Base-by-base conservation (phyloP, 306 rosid genomes). In the Geum urbanum region DNA sequence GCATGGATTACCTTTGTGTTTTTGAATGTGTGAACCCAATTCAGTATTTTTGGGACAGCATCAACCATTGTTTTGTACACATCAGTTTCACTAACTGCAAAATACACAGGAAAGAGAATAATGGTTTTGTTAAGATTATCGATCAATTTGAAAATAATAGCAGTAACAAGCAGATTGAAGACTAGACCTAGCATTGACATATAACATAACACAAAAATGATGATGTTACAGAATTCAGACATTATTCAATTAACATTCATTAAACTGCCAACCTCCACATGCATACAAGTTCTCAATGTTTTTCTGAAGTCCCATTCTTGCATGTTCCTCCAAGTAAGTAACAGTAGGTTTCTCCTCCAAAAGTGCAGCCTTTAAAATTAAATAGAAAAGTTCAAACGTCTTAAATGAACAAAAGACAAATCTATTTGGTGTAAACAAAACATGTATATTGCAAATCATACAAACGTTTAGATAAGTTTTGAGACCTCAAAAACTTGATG, bases 401-500 rank as follows among this genome's bases (percentile, higher is more conserved):
- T 62, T 53, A 53, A 22, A 53, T 18, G 39, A 39, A 19, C 72
- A 68, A 32, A 35, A 4, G 35, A 18, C 39, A 52, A 52, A 41
- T 32, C 1, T 10, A 48, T 46, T 19, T 39, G 12, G 18, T 51
- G 48, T 14, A 40, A 37, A 50, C 15, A 5, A 16, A 4, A 7
- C 3, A 22, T n/a, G 13, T 12, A 27, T 7, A 24, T 60, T 32
- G 20, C 69, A 32, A 49, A 27, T 12, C 63, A 9, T 40, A 75
- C 37, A 63, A 70, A 74, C 49, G 72, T 54, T 40, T 22, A 64
- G 43, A 63, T 63, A 22, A 76, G 55, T n/a, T 72, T 76, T 22
- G 13, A 82, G 72, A 90, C 98, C 98, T 92, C 92, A 76, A 90
- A 94, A 72, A 90, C 77, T 82, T 88, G 96, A 84, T 94, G 97